phyloP scores from a whole-genome alignment of 768 basidiomycete species.

The Hygrocybe coccinea region DNA sequence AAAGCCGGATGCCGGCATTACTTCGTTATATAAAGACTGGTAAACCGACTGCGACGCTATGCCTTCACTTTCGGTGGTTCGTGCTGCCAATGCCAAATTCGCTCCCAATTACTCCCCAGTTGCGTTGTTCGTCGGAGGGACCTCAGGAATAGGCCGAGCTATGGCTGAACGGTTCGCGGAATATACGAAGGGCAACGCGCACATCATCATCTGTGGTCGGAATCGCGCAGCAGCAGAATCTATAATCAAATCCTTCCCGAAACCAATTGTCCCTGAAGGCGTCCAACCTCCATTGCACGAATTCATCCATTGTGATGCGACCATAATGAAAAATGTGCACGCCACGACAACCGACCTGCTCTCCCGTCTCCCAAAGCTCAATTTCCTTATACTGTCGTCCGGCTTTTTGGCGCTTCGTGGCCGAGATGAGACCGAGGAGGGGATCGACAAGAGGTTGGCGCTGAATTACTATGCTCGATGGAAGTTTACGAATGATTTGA shows the following conservation, averaged over 20 bases:
- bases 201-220: conserved; percentile 51
- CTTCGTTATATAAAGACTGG: not conserved
- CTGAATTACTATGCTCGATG: conserved; percentile 50
- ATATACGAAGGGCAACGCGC: conserved; percentile 46
- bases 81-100: conserved; percentile 30
- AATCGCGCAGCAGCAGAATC: conserved; percentile 45
- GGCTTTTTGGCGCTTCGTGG: conserved; percentile 39
- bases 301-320: conserved; percentile 47
- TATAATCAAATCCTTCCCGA: conserved; percentile 41
- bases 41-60: too few relatives aligned
- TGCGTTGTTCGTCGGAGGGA: conserved; percentile 43
- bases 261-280: conserved; percentile 18
- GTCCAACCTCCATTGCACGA: conserved; percentile 27
- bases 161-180: conserved; percentile 44
- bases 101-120: conserved; percentile 16
- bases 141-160: conserved; percentile 46
- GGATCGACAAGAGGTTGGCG: conserved; percentile 41
- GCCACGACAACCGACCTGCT: conserved; percentile 26
- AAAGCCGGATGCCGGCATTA: not conserved
- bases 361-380: conserved; percentile 40
- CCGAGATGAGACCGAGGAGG: conserved; percentile 41
- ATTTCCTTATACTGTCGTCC: conserved; percentile 47
- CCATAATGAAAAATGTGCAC: conserved; percentile 49
- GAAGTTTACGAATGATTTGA: conserved; percentile 45
- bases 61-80: conserved; percentile 23